Percentiles rank a stretch among this genome's conserved stretches.
phyloP scores from a whole-genome alignment of 1,139 yeast species.

The Lodderomyces margitis region DNA sequence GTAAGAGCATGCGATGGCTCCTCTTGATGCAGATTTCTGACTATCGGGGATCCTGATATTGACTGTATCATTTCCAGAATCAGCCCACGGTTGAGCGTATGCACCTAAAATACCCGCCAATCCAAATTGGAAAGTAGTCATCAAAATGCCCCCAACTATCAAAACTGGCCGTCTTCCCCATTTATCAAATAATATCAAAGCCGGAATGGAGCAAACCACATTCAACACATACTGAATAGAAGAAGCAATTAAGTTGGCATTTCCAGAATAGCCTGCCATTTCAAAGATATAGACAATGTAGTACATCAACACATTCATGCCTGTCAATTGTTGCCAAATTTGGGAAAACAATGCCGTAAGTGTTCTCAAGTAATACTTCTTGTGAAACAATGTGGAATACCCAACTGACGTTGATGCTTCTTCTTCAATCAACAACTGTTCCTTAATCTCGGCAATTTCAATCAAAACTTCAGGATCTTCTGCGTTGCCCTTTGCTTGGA shows the following conservation, averaged over 20 bases:
- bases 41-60: slow-evolving; percentile 42
- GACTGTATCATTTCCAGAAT: slow-evolving; percentile 40
- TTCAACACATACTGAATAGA: slow-evolving; percentile 53
- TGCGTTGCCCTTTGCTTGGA: slow-evolving; percentile 55
- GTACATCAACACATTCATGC: slow-evolving; percentile 68
- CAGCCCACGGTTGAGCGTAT: slow-evolving; percentile 35
- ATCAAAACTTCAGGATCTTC: slow-evolving; percentile 53
- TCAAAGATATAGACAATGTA: slow-evolving; percentile 60
- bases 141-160: slow-evolving; percentile 31
- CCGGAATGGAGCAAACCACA: slow-evolving; percentile 46
- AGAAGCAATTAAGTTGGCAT: slow-evolving; percentile 44
- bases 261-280: slow-evolving; percentile 51
- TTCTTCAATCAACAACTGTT: slow-evolving; percentile 40
- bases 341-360: slow-evolving; percentile 54
- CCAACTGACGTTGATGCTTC: slow-evolving; percentile 34
- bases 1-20: slow-evolving; percentile 57
- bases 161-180: slow-evolving; percentile 39
- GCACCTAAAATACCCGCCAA: slow-evolving; percentile 44
- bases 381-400: slow-evolving; percentile 47
- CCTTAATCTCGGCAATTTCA: slow-evolving; percentile 61
- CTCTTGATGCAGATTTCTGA: slow-evolving; percentile 44
- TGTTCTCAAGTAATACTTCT: slow-evolving; percentile 47
- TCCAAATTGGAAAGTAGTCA: slow-evolving; percentile 34
- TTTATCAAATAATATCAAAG: slow-evolving; percentile 33
- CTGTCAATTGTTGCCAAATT: slow-evolving; percentile 62